Evolutionary conservation across 768 basidiomycete species (phyloP).

Genomic region (Cyclocybe aegerita): DNA sequence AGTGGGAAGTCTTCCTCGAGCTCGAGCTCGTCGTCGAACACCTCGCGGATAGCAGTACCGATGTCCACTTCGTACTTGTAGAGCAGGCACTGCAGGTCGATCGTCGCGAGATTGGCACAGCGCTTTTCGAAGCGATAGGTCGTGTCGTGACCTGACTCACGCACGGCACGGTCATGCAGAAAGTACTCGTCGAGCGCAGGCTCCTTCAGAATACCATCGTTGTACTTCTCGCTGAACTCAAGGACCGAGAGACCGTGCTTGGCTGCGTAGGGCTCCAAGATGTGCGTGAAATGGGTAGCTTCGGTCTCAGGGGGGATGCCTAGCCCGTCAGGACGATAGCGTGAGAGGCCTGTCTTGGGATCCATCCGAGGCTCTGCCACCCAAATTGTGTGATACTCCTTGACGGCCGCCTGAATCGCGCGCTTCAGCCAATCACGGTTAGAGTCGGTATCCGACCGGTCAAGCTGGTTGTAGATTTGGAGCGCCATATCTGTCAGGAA

Average conservation of each 20-base stretch:
- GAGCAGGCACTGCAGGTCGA: slow-evolving; percentile 91
- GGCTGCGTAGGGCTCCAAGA: slow-evolving; percentile 90
- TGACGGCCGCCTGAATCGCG: slow-evolving; percentile 96
- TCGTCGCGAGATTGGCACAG: slow-evolving; percentile 94
- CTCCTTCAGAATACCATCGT: slow-evolving; percentile 78
- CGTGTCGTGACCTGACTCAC: slow-evolving; percentile 96
- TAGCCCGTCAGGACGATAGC: slow-evolving; percentile 89
- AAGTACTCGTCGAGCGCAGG: slow-evolving; percentile 96
- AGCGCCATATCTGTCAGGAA: slow-evolving; percentile 99
- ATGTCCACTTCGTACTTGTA: slow-evolving; percentile 99
- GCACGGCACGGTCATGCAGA: slow-evolving; percentile 92
- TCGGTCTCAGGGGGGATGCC: slow-evolving; percentile 99
- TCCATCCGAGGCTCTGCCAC: slow-evolving; percentile 93
- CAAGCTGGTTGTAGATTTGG: slow-evolving; percentile 96
- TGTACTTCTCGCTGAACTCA: slow-evolving; percentile 97
- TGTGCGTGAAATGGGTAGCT: slow-evolving; percentile 96
- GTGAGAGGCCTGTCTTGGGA: slow-evolving; percentile 89
- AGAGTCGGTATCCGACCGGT: slow-evolving; percentile 73
- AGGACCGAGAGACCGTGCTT: slow-evolving; percentile 92
- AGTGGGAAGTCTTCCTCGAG: slow-evolving; percentile 91
- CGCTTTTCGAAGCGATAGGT: slow-evolving; percentile 98
- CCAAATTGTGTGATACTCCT: slow-evolving; percentile 99
- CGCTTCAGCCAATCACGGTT: slow-evolving; percentile 93
- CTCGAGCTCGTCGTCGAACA: slow-evolving; percentile 91
- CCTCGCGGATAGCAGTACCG: slow-evolving; percentile 94